Percentiles rank a stretch among this genome's conserved stretches.
Conservation (phyloP, 2,329 filamentous ascomycete species). For the Penicillium palitans region DNA sequence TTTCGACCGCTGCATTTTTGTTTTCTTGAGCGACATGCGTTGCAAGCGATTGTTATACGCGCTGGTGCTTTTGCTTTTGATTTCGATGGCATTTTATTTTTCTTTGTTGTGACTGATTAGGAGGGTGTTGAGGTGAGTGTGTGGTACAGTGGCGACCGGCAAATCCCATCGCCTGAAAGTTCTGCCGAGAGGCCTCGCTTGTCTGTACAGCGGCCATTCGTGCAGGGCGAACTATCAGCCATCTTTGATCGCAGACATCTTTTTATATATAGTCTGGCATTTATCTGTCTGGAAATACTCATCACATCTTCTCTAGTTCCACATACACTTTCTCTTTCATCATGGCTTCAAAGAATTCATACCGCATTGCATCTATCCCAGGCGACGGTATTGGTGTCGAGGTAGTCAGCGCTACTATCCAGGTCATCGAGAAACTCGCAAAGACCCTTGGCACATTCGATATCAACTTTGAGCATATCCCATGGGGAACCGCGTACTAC, state of each 20-base stretch:
- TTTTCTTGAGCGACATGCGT: slow-evolving; percentile 44
- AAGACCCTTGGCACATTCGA: slow-evolving; percentile 46
- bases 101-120: background rate
- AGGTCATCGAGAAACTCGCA: slow-evolving; percentile 50
- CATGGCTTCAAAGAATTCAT: slow-evolving; percentile 26
- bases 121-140: background rate
- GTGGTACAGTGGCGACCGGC: background rate
- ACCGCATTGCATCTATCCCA: slow-evolving; percentile 61
- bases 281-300: no score
- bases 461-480: slow-evolving; percentile 53
- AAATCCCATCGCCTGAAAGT: slow-evolving; percentile 21
- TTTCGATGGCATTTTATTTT: slow-evolving; percentile 9
- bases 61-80: slow-evolving; percentile 30
- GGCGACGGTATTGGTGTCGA: slow-evolving; percentile 65
- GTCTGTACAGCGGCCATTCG: background rate
- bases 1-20: slow-evolving; percentile 42
- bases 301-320: background rate
- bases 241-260: no score
- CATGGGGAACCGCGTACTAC: slow-evolving; percentile 43
- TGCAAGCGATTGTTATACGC: slow-evolving; percentile 44
- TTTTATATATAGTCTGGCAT: no score
- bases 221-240: background rate
- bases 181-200: background rate
- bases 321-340: background rate
- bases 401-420: slow-evolving; percentile 58